Evolutionary conservation across 2,329 filamentous ascomycete species (phyloP), one percentile per base, ranked within the genome.

Genomic region (Calonectria fujianensis): DNA sequence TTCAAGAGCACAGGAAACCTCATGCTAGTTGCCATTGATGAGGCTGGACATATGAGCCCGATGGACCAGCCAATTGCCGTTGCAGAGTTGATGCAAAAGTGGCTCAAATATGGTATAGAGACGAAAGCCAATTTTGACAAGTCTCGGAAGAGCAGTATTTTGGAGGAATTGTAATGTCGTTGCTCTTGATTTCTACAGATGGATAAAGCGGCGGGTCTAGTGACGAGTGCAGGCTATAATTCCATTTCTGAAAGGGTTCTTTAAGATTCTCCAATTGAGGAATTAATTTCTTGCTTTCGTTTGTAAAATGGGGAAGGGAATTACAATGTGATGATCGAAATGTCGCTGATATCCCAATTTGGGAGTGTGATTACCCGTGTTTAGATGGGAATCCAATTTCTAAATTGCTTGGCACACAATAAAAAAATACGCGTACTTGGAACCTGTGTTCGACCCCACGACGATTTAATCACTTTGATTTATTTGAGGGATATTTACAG

Each of bases 1-100:
- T 54, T 54, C 27, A 54, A 54, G 32, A 54, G 51, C 16, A n/a
- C 29, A 9, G 51, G 51, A 31, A 54, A 54, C 29, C 27, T 54
- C 2, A 54, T 54, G 51, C 16, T 54, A 1, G 27, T 54, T 4
- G 32, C 29, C 8, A n/a, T 54, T 54, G 51, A 54, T 32, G 29
- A 54, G 11, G 51, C 51, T 18, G 51, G 51, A 31, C 51, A 54
- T 32, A 54, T 54, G 51, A 54, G 51, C 4, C 51, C 51, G 7
- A 20, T 54, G 51, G 51, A 54, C 9, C 51, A 54, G 27, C 51
- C 51, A 3, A 16, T 54, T 11, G 51, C 51, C 1, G 29, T 32
- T 14, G 29, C 5, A n/a, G 29, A 54, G n/a, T 10, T 54, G 11
- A 54, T 54, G 51, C 5, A n/a, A 20, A 54, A 54, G 16, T 54